Conservation (phyloP, 2,329 filamentous ascomycete species). For the Xylaria sp. region DNA sequence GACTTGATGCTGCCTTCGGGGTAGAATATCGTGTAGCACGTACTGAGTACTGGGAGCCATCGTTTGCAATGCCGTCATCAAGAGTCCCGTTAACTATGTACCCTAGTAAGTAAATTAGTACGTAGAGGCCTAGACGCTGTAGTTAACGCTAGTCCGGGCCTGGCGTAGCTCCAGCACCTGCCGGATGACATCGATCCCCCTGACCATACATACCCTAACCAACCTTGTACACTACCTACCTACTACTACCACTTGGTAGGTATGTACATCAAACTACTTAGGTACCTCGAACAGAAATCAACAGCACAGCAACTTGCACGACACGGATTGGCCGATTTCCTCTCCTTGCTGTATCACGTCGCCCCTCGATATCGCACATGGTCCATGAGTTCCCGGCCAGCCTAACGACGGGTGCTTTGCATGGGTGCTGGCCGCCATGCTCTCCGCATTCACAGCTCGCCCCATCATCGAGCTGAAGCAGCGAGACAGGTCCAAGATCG, state of each 20-base stretch:
- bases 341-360: background rate
- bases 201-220: background rate
- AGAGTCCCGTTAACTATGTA: no score
- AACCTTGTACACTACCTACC: background rate
- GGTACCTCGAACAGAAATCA: no score
- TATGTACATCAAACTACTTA: no score
- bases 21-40: no score
- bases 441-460: constrained; percentile 96
- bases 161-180: constrained; percentile 1
- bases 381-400: constrained; percentile 27
- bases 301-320: background rate
- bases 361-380: background rate
- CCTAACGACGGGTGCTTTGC: constrained; percentile 25
- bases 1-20: no score
- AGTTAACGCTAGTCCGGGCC: background rate
- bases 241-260: no score
- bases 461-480: constrained; percentile 96
- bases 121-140: no score
- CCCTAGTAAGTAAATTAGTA: no score
- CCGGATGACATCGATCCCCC: constrained; percentile 9
- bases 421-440: constrained; percentile 67
- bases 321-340: background rate
- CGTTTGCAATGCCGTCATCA: no score
- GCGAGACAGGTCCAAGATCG: constrained; percentile 96
- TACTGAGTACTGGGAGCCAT: no score